Conservation (phyloP, 352 stramenopile genomes). For the Globisporangium canariense region DNA sequence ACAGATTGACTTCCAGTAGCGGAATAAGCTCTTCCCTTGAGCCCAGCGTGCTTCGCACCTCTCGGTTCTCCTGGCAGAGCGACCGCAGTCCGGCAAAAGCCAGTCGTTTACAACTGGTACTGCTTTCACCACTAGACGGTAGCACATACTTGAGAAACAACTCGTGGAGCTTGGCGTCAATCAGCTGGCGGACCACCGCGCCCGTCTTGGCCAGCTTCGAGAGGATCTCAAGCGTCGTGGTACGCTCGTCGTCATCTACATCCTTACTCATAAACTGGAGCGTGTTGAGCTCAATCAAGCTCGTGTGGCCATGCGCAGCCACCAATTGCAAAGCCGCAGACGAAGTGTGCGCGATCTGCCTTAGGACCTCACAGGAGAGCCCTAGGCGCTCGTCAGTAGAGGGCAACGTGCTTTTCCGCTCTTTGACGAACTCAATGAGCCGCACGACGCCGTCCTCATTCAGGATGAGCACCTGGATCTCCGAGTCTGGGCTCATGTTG, state of each 20-base stretch:
- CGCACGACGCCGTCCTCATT: conserved; percentile 37
- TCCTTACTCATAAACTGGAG: conserved; percentile 16
- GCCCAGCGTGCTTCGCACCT: conserved; percentile 27
- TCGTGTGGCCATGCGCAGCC: conserved; percentile 31
- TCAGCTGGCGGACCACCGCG: conserved; percentile 25
- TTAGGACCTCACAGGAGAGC: conserved; percentile 42
- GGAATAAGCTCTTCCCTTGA: conserved; percentile 18
- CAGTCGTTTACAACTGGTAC: conserved; percentile 15
- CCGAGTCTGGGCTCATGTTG: conserved; percentile 52
- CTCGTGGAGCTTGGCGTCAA: conserved; percentile 41
- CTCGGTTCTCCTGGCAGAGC: conserved; percentile 34
- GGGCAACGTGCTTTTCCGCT: conserved; percentile 25
- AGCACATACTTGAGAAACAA: conserved; percentile 45
- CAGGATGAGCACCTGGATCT: conserved; percentile 64
- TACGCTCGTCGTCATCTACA: conserved; percentile 14
- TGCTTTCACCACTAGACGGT: background rate
- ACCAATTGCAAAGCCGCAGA: conserved; percentile 37
- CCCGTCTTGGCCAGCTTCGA: conserved; percentile 31
- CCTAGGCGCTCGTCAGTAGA: conserved; percentile 34
- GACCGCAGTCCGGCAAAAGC: conserved; percentile 34
- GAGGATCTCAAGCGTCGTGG: conserved; percentile 44
- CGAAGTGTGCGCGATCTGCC: conserved; percentile 32
- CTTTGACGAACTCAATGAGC: conserved; percentile 45
- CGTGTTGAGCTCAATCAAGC: conserved; percentile 41
- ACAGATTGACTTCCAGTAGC: conserved; percentile 6